phyloP scores from a whole-genome alignment of 345 rosid species.

The Moricandia moricandioides region DNA sequence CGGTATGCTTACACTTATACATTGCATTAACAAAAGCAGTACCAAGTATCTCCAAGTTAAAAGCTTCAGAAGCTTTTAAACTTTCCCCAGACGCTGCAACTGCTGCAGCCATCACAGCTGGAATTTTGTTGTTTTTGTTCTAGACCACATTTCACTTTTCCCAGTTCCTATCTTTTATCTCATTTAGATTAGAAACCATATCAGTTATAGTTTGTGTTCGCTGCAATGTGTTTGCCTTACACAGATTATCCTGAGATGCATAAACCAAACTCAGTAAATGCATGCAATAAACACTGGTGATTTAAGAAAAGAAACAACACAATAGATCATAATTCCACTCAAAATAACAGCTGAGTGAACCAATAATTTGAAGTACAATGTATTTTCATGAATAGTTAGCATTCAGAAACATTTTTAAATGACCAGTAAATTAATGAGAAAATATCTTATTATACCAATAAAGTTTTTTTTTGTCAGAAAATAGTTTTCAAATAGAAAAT shows the following conservation, averaged over 20 bases:
- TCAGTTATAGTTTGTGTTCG: constrained; percentile 76
- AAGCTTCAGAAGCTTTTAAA: constrained; percentile 73
- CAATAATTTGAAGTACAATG: neutral
- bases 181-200: constrained; percentile 87
- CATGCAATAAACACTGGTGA: neutral
- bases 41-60: constrained; percentile 91
- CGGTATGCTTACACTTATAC: constrained; percentile 83
- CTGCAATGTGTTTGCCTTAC: constrained; percentile 97
- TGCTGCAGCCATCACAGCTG: constrained; percentile 97
- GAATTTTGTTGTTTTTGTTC: constrained; percentile 78
- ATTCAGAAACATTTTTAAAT: neutral
- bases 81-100: constrained; percentile 98
- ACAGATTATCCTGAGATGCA: constrained; percentile 74
- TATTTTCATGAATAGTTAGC: neutral
- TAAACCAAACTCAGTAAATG: neutral
- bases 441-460: too few species aligned
- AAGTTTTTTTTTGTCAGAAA: too few species aligned
- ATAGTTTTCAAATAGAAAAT: too few species aligned
- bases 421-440: too few species aligned
- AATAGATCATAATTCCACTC: neutral
- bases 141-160: constrained; percentile 87
- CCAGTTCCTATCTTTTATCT: constrained; percentile 87
- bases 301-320: neutral
- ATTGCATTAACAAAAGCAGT: constrained; percentile 94
- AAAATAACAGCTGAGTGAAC: neutral